Evolutionary conservation across 352 stramenopile species (phyloP), one percentile per base, ranked within the genome.

Genomic region (Phytophthora melonis): DNA sequence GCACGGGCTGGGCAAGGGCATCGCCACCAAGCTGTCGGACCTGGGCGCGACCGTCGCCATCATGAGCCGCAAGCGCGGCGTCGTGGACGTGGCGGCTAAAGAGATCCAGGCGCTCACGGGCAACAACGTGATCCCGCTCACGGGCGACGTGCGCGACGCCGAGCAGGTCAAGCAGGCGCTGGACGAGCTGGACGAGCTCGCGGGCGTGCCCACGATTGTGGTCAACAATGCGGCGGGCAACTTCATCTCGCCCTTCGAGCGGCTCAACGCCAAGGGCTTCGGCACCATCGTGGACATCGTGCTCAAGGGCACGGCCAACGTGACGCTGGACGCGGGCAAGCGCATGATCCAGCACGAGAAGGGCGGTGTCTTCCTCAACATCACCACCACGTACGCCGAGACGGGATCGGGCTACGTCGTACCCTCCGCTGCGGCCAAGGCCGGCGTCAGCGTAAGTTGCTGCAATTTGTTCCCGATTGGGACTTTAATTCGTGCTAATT

Each of bases 201-300:
- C 87, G 7, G 87, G 83, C n/a, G 68, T 92, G 32, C 87, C 82
- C 43, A 92, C 91, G 1, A 89, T 97, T 65, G 83, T 95, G 25
- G 71, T 98, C 19, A 89, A 94, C 70, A 93, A 94, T 39, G 83
- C 90, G 73, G 97, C 97, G 1, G 97, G 97, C 58, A 99, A 99
- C 82, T 99, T 99, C 83, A 89, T 99, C 65, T 93, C 88, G 32
- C 88, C 89, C 32, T 98, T 97, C 25, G 89, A 97, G 70, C 82
- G 90, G 10, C 82, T 99, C 41, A 97, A 88, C 65, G 88, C 93
- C 34, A 98, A 99, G 80, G 97, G 92, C 25, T 99, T 99, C 75
- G 91, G 93, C 34, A 99, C 97, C 30, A 98, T 99, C 19, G 91
- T 99, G 72, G 97, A 98, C 55, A 99, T 99, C 79, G 97, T 95